These are phyloP conservation scores for maize (Zea mays) DNA, from an alignment of 176 grass and related monocot genomes.

Conservation along the genomic window DNA sequence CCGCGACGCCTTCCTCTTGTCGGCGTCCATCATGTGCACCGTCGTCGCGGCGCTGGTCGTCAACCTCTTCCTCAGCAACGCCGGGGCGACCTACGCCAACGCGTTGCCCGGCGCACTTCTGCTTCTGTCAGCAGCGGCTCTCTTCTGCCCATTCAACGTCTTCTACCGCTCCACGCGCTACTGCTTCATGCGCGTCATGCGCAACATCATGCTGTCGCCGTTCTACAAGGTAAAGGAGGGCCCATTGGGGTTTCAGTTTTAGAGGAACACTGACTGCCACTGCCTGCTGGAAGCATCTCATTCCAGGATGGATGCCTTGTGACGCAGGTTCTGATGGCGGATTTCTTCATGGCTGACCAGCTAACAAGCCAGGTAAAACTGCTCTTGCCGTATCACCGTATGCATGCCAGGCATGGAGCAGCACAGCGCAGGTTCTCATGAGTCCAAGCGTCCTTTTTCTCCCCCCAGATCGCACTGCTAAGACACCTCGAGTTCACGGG, in stretches of 20 bases:
- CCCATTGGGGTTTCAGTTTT: neutral
- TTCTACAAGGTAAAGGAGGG: slow-evolving; percentile 64
- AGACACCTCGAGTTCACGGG: slow-evolving; percentile 82
- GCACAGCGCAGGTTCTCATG: too few species aligned
- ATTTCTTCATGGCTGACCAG: slow-evolving; percentile 99
- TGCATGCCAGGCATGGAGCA: neutral
- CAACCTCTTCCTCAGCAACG: slow-evolving; percentile 69
- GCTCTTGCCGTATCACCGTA: too few species aligned
- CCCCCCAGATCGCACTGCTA: slow-evolving; percentile 68
- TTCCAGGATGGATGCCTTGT: neutral
- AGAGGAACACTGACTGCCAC: neutral
- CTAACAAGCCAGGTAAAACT: slow-evolving; percentile 90
- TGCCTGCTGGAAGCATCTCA: neutral
- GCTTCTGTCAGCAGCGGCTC: slow-evolving; percentile 48
- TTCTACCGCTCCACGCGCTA: slow-evolving; percentile 84
- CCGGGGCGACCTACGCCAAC: slow-evolving; percentile 49
- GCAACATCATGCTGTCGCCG: slow-evolving; percentile 84
- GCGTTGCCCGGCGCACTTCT: slow-evolving; percentile 70
- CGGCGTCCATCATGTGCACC: slow-evolving; percentile 74
- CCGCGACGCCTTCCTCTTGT: slow-evolving; percentile 84
- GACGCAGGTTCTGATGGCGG: slow-evolving; percentile 82
- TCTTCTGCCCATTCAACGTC: slow-evolving; percentile 80
- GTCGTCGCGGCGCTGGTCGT: slow-evolving; percentile 64
- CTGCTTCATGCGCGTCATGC: slow-evolving; percentile 83
- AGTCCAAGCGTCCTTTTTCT: neutral